Conservation (phyloP, 192 early-diverging fungal species). For the Pilaira anomala region DNA sequence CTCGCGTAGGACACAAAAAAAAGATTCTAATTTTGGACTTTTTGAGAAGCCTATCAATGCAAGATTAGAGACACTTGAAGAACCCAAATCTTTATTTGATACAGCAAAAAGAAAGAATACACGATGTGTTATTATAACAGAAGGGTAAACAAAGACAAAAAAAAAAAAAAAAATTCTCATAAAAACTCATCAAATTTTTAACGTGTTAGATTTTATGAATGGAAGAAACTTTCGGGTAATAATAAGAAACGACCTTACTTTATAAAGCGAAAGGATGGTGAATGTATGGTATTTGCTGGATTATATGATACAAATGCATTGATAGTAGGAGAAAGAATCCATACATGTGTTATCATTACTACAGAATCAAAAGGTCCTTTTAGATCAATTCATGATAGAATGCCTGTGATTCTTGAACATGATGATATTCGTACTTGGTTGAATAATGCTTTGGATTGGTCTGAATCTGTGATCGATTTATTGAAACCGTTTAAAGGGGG, state of each 20-base stretch:
- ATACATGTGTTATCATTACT: slow-evolving; percentile 53
- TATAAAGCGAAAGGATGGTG: slow-evolving; percentile 43
- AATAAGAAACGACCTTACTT: slow-evolving; percentile 48
- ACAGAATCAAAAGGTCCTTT: slow-evolving; percentile 42
- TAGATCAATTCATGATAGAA: slow-evolving; percentile 52
- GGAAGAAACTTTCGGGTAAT: slow-evolving; percentile 33
- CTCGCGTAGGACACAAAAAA: not conserved
- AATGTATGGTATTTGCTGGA: slow-evolving; percentile 48
- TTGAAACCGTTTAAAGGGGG: slow-evolving; percentile 49
- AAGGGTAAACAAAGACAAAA: slow-evolving; percentile 38
- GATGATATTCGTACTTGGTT: slow-evolving; percentile 47
- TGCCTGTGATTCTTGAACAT: slow-evolving; percentile 56
- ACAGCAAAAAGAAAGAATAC: slow-evolving; percentile 44
- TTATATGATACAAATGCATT: slow-evolving; percentile 44
- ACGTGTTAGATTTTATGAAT: slow-evolving; percentile 53
- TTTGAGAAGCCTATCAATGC: slow-evolving; percentile 49
- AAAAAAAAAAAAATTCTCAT: not conserved
- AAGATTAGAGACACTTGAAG: slow-evolving; percentile 48
- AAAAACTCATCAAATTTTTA: too few relatives aligned
- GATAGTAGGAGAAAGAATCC: slow-evolving; percentile 32
- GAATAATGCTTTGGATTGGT: slow-evolving; percentile 40
- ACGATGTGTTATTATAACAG: slow-evolving; percentile 51
- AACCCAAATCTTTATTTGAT: slow-evolving; percentile 47
- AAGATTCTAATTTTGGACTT: not conserved
- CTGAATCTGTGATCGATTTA: slow-evolving; percentile 30